Conservation (phyloP, 306 rosid species). For the Sophora flavescens region DNA sequence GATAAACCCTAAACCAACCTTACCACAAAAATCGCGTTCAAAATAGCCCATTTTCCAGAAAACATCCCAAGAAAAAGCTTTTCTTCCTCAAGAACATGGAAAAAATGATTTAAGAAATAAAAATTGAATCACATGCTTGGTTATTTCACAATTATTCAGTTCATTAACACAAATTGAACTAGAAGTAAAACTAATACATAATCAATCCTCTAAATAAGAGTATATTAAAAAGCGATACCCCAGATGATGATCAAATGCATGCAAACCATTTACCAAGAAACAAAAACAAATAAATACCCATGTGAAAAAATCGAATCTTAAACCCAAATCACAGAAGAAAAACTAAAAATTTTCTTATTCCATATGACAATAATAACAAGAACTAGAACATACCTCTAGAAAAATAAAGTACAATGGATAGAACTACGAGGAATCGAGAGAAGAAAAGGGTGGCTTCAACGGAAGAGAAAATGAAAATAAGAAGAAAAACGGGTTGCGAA, state of each 20-base stretch:
- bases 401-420: neutral
- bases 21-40: neutral
- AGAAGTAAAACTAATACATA: neutral
- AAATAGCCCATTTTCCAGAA: neutral
- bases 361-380: constrained; percentile 20
- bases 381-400: neutral
- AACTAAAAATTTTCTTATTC: neutral
- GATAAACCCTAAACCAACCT: neutral
- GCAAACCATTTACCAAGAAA: constrained; percentile 12
- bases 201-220: neutral
- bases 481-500: neutral
- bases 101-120: neutral
- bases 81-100: constrained; percentile 5
- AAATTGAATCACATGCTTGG: neutral
- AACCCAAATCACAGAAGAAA: neutral
- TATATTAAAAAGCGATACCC: neutral
- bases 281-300: constrained; percentile 39
- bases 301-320: constrained; percentile 16
- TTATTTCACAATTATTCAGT: constrained; percentile 5
- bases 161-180: neutral
- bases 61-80: too few relatives aligned
- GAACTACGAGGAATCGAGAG: neutral
- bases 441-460: neutral
- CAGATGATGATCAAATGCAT: constrained; percentile 35
- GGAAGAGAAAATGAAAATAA: neutral